Evolutionary conservation across 139 green algal genomes (phyloP), one percentile per base, ranked within the genome.

Genomic region (Micromonas pusilla): DNA sequence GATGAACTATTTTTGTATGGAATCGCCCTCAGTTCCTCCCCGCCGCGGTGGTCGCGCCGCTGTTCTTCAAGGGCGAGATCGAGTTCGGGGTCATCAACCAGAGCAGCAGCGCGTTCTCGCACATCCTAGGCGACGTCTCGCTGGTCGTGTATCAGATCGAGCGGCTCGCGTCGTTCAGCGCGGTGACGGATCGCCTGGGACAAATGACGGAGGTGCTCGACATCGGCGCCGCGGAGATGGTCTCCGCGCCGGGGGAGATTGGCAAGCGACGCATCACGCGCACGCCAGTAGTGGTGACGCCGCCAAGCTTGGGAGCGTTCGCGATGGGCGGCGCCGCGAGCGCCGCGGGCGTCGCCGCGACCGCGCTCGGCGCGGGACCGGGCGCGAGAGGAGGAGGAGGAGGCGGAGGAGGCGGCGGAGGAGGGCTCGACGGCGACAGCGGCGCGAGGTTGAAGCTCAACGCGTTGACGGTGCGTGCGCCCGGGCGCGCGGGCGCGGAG

Each of bases 31-130:
- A 91, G 82, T 87, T 99, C 32, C 86, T 99, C 76, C 95, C 95
- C 3, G 92, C 95, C 28, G 95, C 94, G 2, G 95, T 99, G n/a
- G 91, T 99, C 28, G 92, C 94, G n/a, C 93, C 93, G 6, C 87
- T 98, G 19, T 98, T 89, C 87, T 98, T 98, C 86, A 72, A 84
- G 26, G 92, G 93, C 52, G 90, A 97, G 81, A 97, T 99, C 68
- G 95, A 97, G 80, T 97, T 99, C 89, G 95, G 95, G 13, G 95
- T 98, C 28, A 93, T 98, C 88, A 98, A 94, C 79, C 95, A 98
- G 87, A 93, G 85, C 79, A 87, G 89, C 21, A 91, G 85, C 1
- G 94, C 95, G 0, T 99, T 99, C 90, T 97, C 92, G 80, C 95
- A 99, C 89, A 93, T 99, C 64, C 83, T 99, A 2, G 84, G 80